These are phyloP conservation scores for Umbelopsis sp. DNA, from an alignment of 192 early-diverging fungal species.

Conservation along the genomic window DNA sequence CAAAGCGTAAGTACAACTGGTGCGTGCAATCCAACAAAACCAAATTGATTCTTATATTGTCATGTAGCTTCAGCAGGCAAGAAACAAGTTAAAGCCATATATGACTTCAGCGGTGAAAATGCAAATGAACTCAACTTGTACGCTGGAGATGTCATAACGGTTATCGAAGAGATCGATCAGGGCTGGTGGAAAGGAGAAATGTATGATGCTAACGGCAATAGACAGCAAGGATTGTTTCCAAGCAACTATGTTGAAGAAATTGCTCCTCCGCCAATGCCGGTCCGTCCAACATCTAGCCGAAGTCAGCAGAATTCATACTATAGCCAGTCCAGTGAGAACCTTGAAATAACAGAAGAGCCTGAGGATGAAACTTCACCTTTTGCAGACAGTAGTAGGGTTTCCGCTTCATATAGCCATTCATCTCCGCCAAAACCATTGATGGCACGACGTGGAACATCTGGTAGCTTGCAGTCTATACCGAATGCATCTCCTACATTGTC, in stretches of 20 bases:
- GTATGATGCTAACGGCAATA: constrained; percentile 60
- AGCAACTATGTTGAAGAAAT: constrained; percentile 84
- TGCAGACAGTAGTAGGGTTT: not conserved
- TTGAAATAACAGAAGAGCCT: not conserved
- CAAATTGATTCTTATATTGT: not conserved
- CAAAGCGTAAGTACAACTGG: not conserved
- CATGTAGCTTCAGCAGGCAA: constrained; percentile 23
- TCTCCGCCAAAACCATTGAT: not conserved
- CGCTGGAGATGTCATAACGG: constrained; percentile 85
- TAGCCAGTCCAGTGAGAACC: not conserved
- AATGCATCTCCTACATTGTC: not conserved
- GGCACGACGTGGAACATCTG: constrained; percentile 2
- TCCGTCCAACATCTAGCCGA: constrained; percentile 22
- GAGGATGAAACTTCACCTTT: not conserved
- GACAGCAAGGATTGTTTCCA: constrained; percentile 86
- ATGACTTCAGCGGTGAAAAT: constrained; percentile 80
- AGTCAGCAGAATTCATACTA: not conserved
- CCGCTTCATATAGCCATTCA: not conserved
- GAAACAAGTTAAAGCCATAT: constrained; percentile 73
- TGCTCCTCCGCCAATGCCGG: constrained; percentile 34
- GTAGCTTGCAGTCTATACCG: not conserved
- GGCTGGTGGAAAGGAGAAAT: constrained; percentile 96
- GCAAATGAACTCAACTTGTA: constrained; percentile 80
- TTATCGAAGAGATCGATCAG: constrained; percentile 84
- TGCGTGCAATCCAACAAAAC: not conserved